Evolutionary conservation across 2,329 filamentous ascomycete genomes (phyloP).

Genomic region (Bretziella fagacearum): DNA sequence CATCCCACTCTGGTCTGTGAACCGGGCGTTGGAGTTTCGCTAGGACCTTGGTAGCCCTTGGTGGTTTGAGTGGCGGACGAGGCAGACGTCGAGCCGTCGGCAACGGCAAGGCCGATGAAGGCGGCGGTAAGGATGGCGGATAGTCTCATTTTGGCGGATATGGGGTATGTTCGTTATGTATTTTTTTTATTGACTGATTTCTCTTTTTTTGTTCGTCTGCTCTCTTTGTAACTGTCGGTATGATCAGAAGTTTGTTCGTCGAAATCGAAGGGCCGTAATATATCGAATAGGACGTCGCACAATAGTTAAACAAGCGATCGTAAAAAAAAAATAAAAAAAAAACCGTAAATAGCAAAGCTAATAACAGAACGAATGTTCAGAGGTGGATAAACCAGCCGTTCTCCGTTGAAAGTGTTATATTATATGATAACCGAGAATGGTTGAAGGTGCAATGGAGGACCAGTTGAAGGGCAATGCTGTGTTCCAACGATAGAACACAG

Average conservation of each 20-base stretch:
- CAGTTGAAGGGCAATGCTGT: no score
- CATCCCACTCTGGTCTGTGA: slow-evolving; percentile 33
- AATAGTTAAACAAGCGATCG: background rate
- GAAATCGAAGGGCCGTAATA: background rate
- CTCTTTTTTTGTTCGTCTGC: background rate
- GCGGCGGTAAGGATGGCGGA: slow-evolving; percentile 3
- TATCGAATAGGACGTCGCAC: background rate
- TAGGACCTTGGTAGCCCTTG: slow-evolving; percentile 19
- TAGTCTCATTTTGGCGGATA: slow-evolving; percentile 10
- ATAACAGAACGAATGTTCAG: slow-evolving; percentile 4
- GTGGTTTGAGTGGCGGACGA: slow-evolving; percentile 19
- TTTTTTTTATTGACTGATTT: no score
- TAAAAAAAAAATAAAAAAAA: background rate
- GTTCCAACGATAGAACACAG: no score
- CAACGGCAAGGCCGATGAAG: background rate
- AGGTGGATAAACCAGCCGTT: slow-evolving; percentile 12
- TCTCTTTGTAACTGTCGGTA: background rate
- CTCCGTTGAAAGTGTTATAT: slow-evolving; percentile 7
- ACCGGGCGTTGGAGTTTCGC: slow-evolving; percentile 23
- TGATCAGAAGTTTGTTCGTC: background rate
- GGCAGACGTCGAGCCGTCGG: background rate
- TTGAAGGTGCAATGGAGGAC: no score
- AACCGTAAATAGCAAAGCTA: no score
- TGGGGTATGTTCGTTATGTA: background rate
- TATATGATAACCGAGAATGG: no score